Conservation (phyloP, 441 rosid genomes). For the Lepidium campestre region DNA sequence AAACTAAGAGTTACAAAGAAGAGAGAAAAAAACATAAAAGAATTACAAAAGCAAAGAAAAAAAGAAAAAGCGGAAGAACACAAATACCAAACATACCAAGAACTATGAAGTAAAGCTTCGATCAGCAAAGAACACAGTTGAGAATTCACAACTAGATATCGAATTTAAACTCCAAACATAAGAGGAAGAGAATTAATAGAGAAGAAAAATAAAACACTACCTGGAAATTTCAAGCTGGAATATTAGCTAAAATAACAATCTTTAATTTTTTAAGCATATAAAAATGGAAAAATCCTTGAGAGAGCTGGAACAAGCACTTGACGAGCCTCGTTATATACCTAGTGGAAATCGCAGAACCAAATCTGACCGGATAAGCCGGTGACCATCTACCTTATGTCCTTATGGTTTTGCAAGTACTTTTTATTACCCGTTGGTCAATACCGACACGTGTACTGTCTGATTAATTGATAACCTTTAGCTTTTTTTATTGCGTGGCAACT, state of each 20-base stretch:
- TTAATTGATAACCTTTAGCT: slow-evolving; percentile 12
- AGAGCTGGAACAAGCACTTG: slow-evolving; percentile 1
- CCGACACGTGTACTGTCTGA: slow-evolving; percentile 24
- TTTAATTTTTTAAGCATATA: neutral
- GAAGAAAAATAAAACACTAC: neutral
- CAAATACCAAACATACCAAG: slow-evolving; percentile 19
- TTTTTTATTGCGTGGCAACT: neutral
- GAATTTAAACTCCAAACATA: neutral
- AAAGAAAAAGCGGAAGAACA: neutral
- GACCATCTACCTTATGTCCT: neutral
- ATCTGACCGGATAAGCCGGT: slow-evolving; percentile 23
- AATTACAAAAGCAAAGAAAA: neutral
- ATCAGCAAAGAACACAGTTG: slow-evolving; percentile 8
- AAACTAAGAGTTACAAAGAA: neutral
- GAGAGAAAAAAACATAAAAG: neutral
- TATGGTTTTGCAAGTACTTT: neutral
- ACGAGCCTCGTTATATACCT: slow-evolving; percentile 7
- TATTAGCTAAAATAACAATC: neutral
- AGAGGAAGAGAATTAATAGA: neutral
- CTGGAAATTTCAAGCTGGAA: slow-evolving; percentile 22
- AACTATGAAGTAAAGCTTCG: slow-evolving; percentile 16
- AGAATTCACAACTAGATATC: neutral
- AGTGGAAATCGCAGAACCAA: slow-evolving; percentile 8
- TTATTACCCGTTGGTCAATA: neutral
- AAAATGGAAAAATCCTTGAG: slow-evolving; percentile 1